These are phyloP conservation scores for Tuber aestivum DNA, from an alignment of 495 filamentous ascomycete genomes.

Conservation along the genomic window DNA sequence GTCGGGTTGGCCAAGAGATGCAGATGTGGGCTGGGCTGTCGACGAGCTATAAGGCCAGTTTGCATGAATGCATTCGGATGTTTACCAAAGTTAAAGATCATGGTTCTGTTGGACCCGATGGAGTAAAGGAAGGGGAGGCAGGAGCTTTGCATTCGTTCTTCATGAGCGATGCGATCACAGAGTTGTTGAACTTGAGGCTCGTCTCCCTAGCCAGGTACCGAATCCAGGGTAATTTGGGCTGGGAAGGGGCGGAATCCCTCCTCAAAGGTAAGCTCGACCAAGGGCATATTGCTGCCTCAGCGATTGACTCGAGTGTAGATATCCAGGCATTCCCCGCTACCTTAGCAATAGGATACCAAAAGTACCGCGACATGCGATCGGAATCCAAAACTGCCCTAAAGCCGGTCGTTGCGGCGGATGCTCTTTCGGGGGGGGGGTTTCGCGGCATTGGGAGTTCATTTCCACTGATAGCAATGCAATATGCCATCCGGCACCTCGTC, in stretches of 20 bases:
- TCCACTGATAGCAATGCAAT: constrained; percentile 73
- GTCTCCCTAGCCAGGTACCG: constrained; percentile 59
- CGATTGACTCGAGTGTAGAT: not conserved
- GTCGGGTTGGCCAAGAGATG: constrained; percentile 40
- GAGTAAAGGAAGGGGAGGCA: not conserved
- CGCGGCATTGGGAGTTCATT: constrained; percentile 50
- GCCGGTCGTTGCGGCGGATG: constrained; percentile 49
- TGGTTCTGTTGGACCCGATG: not conserved
- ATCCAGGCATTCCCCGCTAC: not conserved
- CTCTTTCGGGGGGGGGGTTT: constrained; percentile 45
- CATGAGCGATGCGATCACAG: constrained; percentile 65
- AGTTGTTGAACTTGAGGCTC: constrained; percentile 65
- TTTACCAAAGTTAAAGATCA: constrained; percentile 47
- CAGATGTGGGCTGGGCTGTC: constrained; percentile 52
- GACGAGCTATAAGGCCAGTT: constrained; percentile 53
- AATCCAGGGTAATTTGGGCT: constrained; percentile 50
- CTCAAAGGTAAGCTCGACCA: constrained; percentile 45
- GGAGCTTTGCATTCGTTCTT: constrained; percentile 52
- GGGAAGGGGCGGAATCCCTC: constrained; percentile 61
- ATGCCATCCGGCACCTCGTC: constrained; percentile 69
- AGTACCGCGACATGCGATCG: not conserved
- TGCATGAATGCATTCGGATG: constrained; percentile 48
- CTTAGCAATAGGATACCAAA: not conserved
- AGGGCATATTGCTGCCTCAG: not conserved
- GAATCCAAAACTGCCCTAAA: constrained; percentile 37